phyloP scores from a whole-genome alignment of 495 filamentous ascomycete genomes.

The Daldinia childiae region DNA sequence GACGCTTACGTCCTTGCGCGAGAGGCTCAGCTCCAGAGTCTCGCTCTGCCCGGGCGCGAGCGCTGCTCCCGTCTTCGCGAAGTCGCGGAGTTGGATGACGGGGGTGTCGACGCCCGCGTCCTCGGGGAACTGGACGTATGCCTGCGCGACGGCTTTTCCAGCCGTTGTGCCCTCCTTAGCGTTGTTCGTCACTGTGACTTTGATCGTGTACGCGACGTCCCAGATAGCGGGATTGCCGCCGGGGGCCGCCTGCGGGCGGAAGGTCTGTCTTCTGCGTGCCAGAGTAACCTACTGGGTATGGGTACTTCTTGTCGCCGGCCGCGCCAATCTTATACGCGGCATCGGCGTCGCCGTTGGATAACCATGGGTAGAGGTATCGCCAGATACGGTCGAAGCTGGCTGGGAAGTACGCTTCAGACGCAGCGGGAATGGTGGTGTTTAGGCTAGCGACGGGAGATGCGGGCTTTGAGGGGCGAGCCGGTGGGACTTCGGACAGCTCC shows the following conservation, averaged over 20 bases:
- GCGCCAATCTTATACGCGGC: slow-evolving; percentile 49
- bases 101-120: slow-evolving; percentile 56
- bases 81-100: slow-evolving; percentile 77
- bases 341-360: slow-evolving; percentile 57
- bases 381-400: slow-evolving; percentile 67
- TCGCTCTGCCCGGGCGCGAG: slow-evolving; percentile 61
- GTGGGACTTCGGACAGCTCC: slow-evolving; percentile 61
- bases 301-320: slow-evolving; percentile 58
- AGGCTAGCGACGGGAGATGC: slow-evolving; percentile 45
- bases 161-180: slow-evolving; percentile 60
- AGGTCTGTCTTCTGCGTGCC: slow-evolving; percentile 57
- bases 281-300: slow-evolving; percentile 72
- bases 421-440: slow-evolving; percentile 62
- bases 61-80: slow-evolving; percentile 71
- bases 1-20: slow-evolving; percentile 73
- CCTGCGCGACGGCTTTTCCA: slow-evolving; percentile 71
- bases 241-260: slow-evolving; percentile 67
- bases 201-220: slow-evolving; percentile 67
- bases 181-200: slow-evolving; percentile 73
- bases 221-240: slow-evolving; percentile 78
- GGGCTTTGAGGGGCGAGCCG: slow-evolving; percentile 65
- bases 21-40: slow-evolving; percentile 63
- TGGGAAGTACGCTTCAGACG: slow-evolving; percentile 71
- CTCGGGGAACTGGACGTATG: slow-evolving; percentile 78
- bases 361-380: slow-evolving; percentile 78